phyloP scores from a whole-genome alignment of 768 basidiomycete species.

The Nidularia pulvinata region DNA sequence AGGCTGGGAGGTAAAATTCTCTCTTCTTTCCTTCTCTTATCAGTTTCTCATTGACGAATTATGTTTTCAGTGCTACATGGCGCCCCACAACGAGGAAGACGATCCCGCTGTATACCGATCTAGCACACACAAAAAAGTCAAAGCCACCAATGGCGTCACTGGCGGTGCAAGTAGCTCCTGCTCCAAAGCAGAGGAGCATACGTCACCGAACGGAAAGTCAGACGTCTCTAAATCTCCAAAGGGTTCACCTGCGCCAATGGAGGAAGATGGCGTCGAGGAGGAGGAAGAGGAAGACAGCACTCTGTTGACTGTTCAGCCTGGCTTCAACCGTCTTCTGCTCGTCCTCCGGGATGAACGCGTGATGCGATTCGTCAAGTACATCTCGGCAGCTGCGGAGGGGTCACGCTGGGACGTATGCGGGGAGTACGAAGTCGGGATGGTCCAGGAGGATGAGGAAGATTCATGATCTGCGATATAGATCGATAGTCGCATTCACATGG shows the following conservation, averaged over 20 bases:
- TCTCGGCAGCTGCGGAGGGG: conserved; percentile 85
- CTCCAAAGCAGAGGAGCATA: conserved; percentile 3
- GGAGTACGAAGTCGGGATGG: conserved; percentile 89
- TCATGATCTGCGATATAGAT: background rate
- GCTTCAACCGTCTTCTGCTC: conserved; percentile 86
- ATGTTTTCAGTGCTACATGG: conserved; percentile 80
- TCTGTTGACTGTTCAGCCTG: conserved; percentile 83
- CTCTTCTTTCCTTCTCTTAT: conserved; percentile 5
- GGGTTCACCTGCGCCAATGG: background rate
- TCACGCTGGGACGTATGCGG: conserved; percentile 93
- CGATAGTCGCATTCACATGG: background rate
- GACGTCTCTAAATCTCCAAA: background rate
- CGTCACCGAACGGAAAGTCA: conserved; percentile 1
- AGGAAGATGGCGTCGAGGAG: conserved; percentile 34
- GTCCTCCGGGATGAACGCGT: conserved; percentile 93
- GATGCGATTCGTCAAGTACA: conserved; percentile 95
- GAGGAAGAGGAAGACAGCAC: conserved; percentile 78
- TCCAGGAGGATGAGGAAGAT: conserved; percentile 55
- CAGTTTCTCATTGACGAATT: conserved; percentile 2
- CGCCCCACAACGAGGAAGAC: conserved; percentile 92
- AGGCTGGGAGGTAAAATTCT: conserved; percentile 82
- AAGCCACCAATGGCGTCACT: conserved; percentile 8
- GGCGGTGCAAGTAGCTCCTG: background rate
- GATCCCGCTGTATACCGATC: conserved; percentile 94
- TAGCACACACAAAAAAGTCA: conserved; percentile 43